A percentile compares a stretch with the other conserved stretches of the same genome.
phyloP scores from a whole-genome alignment of 1,139 yeast genomes.

The Lodderomyces pseudojiufengensis region DNA sequence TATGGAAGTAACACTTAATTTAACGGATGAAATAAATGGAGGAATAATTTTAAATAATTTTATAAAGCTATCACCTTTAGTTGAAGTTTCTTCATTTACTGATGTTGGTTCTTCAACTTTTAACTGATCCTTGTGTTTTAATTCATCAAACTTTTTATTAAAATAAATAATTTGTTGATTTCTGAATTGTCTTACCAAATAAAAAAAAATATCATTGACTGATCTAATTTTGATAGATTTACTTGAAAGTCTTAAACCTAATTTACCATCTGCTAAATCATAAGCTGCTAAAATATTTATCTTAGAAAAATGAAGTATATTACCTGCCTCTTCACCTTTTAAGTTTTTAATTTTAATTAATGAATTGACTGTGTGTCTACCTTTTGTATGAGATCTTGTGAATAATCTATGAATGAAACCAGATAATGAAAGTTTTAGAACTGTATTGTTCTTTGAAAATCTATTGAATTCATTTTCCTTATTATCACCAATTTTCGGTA shows the following conservation, averaged over 20 bases:
- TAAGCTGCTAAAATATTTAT: conserved; percentile 27
- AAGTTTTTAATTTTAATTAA: conserved; percentile 32
- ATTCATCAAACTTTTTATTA: conserved; percentile 24
- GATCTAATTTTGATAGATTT: conserved; percentile 32
- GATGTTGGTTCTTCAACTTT: conserved; percentile 3
- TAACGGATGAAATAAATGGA: conserved; percentile 22
- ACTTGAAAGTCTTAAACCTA: conserved; percentile 24
- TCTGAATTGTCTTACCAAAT: conserved; percentile 32
- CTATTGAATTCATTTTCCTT: conserved; percentile 24
- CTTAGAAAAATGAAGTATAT: conserved; percentile 27
- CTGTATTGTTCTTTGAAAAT: conserved; percentile 26
- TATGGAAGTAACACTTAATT: conserved; percentile 21
- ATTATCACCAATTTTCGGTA: conserved; percentile 25
- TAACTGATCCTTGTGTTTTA: conserved; percentile 4
- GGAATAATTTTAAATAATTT: conserved; percentile 35
- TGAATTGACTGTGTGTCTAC: conserved; percentile 16
- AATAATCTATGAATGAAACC: conserved; percentile 27
- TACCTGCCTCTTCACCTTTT: conserved; percentile 31
- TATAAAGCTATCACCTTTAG: conserved; percentile 10
- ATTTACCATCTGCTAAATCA: conserved; percentile 19
- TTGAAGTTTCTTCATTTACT: background rate
- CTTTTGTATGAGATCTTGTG: conserved; percentile 16
- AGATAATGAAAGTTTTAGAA: conserved; percentile 22
- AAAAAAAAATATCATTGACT: conserved; percentile 38
- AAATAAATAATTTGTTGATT: conserved; percentile 26